A percentile compares a stretch with the other conserved stretches of the same genome.
Evolutionary conservation across 495 filamentous ascomycete genomes (phyloP).

Genomic region (Annulohypoxylon moriforme): DNA sequence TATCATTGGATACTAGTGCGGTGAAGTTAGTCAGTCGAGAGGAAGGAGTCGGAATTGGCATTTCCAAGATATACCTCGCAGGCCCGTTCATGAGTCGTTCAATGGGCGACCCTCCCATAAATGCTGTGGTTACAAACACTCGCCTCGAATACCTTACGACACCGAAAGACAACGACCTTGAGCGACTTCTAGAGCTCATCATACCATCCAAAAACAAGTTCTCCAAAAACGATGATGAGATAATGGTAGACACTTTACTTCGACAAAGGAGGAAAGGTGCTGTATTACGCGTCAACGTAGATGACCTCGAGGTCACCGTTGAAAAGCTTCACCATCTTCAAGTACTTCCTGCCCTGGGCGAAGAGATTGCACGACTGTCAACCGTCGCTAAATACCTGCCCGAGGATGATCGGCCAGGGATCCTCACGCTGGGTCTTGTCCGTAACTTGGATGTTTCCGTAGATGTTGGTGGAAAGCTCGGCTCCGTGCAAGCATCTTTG

Average conservation of each 20-base stretch:
- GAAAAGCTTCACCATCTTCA: constrained; percentile 69
- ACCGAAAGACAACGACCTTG: constrained; percentile 83
- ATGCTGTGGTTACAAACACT: constrained; percentile 67
- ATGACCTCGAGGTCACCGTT: constrained; percentile 67
- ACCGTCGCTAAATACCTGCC: constrained; percentile 94
- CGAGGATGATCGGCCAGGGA: constrained; percentile 92
- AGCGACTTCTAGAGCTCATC: constrained; percentile 82
- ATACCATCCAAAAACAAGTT: constrained; percentile 94
- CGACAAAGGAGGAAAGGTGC: constrained; percentile 90
- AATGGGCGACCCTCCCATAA: constrained; percentile 62
- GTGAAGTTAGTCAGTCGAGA: constrained; percentile 80
- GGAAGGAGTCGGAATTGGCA: constrained; percentile 73
- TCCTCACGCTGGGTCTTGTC: constrained; percentile 79
- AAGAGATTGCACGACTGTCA: constrained; percentile 82
- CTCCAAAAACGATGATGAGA: constrained; percentile 86
- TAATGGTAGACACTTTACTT: constrained; percentile 90
- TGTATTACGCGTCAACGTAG: constrained; percentile 78
- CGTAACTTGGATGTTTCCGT: constrained; percentile 68
- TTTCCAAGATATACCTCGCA: constrained; percentile 77
- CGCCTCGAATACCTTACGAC: constrained; percentile 77
- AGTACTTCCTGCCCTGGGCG: constrained; percentile 73
- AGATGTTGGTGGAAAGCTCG: constrained; percentile 72
- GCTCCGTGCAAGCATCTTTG: constrained; percentile 66
- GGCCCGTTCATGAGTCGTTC: constrained; percentile 71
- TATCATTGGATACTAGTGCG: constrained; percentile 79